phyloP scores from a whole-genome alignment of 2,329 filamentous ascomycete species.

The Monosporascus ibericus region DNA sequence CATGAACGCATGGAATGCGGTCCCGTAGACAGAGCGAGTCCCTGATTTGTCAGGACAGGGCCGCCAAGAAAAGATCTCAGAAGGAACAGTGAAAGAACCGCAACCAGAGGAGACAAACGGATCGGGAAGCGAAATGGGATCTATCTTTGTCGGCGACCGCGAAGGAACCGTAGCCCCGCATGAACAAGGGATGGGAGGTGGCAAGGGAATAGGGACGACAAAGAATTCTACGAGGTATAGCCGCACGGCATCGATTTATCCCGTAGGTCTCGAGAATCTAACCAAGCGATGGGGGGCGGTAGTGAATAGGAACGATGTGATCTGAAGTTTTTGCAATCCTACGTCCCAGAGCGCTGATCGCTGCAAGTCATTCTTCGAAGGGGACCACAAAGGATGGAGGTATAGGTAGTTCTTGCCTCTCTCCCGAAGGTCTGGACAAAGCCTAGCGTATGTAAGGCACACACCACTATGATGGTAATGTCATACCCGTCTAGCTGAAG shows the following conservation, averaged over 20 bases:
- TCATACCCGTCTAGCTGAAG: neutral
- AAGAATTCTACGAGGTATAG: constrained; percentile 11
- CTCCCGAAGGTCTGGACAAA: neutral
- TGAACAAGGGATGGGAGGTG: constrained; percentile 8
- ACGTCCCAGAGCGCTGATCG: neutral
- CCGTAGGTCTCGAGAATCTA: constrained; percentile 5
- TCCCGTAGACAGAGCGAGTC: constrained; percentile 7
- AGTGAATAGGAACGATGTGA: constrained; percentile 2
- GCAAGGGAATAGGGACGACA: constrained; percentile 10
- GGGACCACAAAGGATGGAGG: neutral
- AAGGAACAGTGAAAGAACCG: constrained; percentile 6
- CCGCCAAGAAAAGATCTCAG: constrained; percentile 5
- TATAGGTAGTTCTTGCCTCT: neutral
- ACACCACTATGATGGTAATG: neutral
- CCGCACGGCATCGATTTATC: constrained; percentile 3
- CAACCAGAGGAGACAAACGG: constrained; percentile 14
- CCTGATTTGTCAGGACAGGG: constrained; percentile 9
- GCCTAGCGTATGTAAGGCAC: neutral
- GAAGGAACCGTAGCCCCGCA: constrained; percentile 15
- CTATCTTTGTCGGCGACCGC: constrained; percentile 12
- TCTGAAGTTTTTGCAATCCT: neutral
- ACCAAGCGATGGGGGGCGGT: constrained; percentile 12
- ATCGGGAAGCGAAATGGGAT: constrained; percentile 8
- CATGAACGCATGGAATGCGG: constrained; percentile 10
- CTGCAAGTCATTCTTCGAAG: neutral